Base-by-base conservation (phyloP, 768 basidiomycete species). In the Kwoniella europaea region DNA sequence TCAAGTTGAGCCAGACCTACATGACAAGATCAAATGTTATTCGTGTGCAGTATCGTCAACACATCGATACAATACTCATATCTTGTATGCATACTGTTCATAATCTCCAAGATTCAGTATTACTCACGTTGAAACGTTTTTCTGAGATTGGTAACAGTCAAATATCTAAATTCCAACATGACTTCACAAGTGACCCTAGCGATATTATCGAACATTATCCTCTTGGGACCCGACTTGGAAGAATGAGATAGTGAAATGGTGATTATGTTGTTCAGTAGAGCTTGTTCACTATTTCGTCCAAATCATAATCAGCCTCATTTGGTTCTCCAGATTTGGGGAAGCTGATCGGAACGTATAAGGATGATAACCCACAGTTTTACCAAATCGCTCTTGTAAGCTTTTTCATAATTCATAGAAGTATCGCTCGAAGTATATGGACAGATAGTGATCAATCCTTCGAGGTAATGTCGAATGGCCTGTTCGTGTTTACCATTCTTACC, bases 91-190 rank as follows among this genome's bases (percentile, higher is more conserved):
- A 29, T 29, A 29, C 24, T 24, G 24, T 24, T 24, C 24, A 24
- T 24, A 24, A 29, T 29, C 29, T 29, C 5, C 29, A 6, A 29
- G 29, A 4, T 29, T 4, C 29, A 6, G 5, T 29, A 29, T 29
- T 6, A 29, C 65, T 66, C 65, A 66, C 65, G 65, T 12, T 66
- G 56, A 66, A 57, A 66, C 7, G 65, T 18, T 41, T 66, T 66
- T 15, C 55, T 35, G 3, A 66, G 22, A 42, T 35, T 56, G 18
- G 16, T 41, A 44, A 66, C 7, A 4, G 42, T 66, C 10, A 44
- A 35, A 66, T 58, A 66, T 16, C 55, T 55, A n/a, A 66, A 55
- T 22, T 57, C 54, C 18, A 58, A 13, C 16, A 65, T 41, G 13
- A 56, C 54, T 16, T 29, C 50, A 58, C 65, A 66, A 56, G 65